A percentile compares a stretch with the other conserved stretches of the same genome.
These are phyloP conservation scores for Trichosporon sp. DNA, from an alignment of 1,284 basidiomycete species.

Conservation along the genomic window DNA sequence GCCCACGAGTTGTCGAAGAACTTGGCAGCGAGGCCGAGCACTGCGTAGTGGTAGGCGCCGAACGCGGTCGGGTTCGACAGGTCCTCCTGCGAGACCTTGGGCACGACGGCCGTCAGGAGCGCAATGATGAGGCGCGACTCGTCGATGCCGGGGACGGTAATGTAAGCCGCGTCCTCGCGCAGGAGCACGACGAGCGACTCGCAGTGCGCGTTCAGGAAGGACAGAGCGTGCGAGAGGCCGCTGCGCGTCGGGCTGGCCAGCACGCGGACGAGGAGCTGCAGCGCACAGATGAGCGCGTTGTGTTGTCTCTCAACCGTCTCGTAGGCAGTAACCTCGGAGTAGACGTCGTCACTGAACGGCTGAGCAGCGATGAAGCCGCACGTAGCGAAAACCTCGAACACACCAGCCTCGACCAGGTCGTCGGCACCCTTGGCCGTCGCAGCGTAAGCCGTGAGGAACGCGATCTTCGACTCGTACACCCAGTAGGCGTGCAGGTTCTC, in stretches of 20 bases:
- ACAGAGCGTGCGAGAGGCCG: slow-evolving; percentile 43
- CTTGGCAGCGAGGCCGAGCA: slow-evolving; percentile 69
- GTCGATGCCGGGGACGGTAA: slow-evolving; percentile 49
- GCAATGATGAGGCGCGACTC: slow-evolving; percentile 52
- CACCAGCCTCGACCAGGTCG: slow-evolving; percentile 70
- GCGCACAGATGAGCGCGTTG: slow-evolving; percentile 32
- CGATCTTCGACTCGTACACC: slow-evolving; percentile 92
- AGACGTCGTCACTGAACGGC: slow-evolving; percentile 72
- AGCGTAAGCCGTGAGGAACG: slow-evolving; percentile 76
- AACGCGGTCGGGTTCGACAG: slow-evolving; percentile 68
- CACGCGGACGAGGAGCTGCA: slow-evolving; percentile 36
- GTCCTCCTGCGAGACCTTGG: slow-evolving; percentile 56
- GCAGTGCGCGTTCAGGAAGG: slow-evolving; percentile 54
- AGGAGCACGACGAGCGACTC: slow-evolving; percentile 53
- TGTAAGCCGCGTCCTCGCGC: slow-evolving; percentile 47
- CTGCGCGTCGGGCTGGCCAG: slow-evolving; percentile 25
- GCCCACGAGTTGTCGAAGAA: slow-evolving; percentile 66
- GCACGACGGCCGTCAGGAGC: slow-evolving; percentile 51
- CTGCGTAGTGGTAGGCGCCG: slow-evolving; percentile 74
- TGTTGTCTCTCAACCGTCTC: slow-evolving; percentile 39
- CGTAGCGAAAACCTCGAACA: slow-evolving; percentile 72
- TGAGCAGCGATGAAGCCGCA: slow-evolving; percentile 83
- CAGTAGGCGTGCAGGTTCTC: slow-evolving; percentile 87
- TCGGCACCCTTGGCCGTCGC: slow-evolving; percentile 79
- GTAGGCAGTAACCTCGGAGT: slow-evolving; percentile 42